Conservation (phyloP, 192 early-diverging fungal genomes). For the Mortierella antarctica region DNA sequence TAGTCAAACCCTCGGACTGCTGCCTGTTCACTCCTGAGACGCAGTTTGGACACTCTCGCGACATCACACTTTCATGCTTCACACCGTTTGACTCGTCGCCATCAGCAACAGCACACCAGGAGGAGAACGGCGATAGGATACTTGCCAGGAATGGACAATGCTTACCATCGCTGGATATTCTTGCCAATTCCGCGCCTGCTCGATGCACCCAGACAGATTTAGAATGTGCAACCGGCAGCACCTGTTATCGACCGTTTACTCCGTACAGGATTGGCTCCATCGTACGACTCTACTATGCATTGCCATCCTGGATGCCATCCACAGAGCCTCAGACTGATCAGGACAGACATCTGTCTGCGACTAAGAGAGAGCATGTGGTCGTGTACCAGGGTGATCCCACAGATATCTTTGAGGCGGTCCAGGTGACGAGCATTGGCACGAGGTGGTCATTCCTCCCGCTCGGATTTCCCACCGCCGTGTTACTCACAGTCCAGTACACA, state of each 20-base stretch:
- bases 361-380: slow-evolving; percentile 54
- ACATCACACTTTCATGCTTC: slow-evolving; percentile 63
- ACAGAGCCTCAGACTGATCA: background rate
- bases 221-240: background rate
- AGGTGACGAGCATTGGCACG: slow-evolving; percentile 69
- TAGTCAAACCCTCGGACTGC: slow-evolving; percentile 57
- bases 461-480: slow-evolving; percentile 58
- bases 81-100: slow-evolving; percentile 28
- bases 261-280: slow-evolving; percentile 58
- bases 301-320: slow-evolving; percentile 44
- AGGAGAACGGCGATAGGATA: slow-evolving; percentile 13
- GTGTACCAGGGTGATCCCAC: slow-evolving; percentile 74
- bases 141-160: slow-evolving; percentile 29
- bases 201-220: slow-evolving; percentile 58
- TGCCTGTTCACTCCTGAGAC: slow-evolving; percentile 64
- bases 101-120: background rate
- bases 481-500: slow-evolving; percentile 63
- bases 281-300: slow-evolving; percentile 64
- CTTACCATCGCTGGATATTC: slow-evolving; percentile 54
- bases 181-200: slow-evolving; percentile 29
- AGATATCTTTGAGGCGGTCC: slow-evolving; percentile 79
- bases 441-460: slow-evolving; percentile 66
- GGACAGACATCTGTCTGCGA: background rate
- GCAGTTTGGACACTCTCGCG: slow-evolving; percentile 66
- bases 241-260: slow-evolving; percentile 67